A percentile compares a stretch with the other conserved stretches of the same genome.
Conservation (phyloP, 192 early-diverging fungal species). For the Gonapodya sp. region DNA sequence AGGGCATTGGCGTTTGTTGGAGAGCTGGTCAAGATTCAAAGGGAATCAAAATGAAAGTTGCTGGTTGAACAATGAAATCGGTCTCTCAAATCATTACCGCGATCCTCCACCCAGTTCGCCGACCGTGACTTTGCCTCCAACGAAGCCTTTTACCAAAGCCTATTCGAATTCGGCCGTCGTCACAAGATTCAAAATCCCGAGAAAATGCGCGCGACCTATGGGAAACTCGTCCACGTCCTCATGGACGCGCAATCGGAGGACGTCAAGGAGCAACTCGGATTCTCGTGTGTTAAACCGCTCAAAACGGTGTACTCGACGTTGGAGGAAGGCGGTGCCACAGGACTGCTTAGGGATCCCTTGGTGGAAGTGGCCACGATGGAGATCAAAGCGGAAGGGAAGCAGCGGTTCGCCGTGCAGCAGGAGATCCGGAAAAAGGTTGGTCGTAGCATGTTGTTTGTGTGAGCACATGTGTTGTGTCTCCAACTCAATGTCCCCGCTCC, state of each 20-base stretch:
- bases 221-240: constrained; percentile 91
- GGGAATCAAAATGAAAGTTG: too few relatives aligned
- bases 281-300: constrained; percentile 72
- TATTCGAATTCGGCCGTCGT: constrained; percentile 60
- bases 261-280: constrained; percentile 64
- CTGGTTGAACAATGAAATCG: too few relatives aligned
- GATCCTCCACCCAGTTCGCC: constrained; percentile 28
- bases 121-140: constrained; percentile 61
- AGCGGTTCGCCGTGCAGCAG: constrained; percentile 55
- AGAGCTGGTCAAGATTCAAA: background rate
- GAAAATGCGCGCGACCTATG: constrained; percentile 92
- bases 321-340: constrained; percentile 49
- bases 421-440: constrained; percentile 54
- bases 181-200: constrained; percentile 93
- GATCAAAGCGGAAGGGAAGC: constrained; percentile 40
- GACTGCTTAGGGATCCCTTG: constrained; percentile 69
- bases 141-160: constrained; percentile 64
- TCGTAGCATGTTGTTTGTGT: too few relatives aligned
- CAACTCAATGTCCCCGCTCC: too few relatives aligned
- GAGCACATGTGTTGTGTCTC: too few relatives aligned
- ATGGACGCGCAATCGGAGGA: constrained; percentile 43
- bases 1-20: background rate
- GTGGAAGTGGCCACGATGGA: constrained; percentile 58
- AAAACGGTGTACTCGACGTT: constrained; percentile 81
- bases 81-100: too few relatives aligned